These are phyloP conservation scores for Emydomyces testavorans DNA, from an alignment of 2,329 filamentous ascomycete species.

Conservation along the genomic window DNA sequence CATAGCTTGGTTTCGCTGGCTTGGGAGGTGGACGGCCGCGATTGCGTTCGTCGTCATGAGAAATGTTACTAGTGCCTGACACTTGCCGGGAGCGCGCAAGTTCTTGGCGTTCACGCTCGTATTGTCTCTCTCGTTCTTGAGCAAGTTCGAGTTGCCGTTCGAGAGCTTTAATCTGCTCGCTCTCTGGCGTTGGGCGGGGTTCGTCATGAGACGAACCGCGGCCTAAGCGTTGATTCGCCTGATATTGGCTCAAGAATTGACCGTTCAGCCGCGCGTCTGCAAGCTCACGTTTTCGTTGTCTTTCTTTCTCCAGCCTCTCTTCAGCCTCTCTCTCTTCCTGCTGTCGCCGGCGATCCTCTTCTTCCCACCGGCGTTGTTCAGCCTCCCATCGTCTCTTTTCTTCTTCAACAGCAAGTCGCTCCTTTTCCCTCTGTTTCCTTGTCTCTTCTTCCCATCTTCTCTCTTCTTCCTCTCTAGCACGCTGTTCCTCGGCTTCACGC, in stretches of 20 bases:
- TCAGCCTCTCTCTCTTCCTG: conserved; percentile 64
- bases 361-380: conserved; percentile 57
- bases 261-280: conserved; percentile 63
- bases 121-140: conserved; percentile 54
- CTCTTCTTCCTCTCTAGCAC: conserved; percentile 36
- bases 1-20: conserved; percentile 36
- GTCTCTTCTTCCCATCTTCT: conserved; percentile 40
- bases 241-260: conserved; percentile 79
- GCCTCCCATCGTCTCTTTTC: conserved; percentile 40
- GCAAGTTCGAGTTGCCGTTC: conserved; percentile 61
- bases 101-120: conserved; percentile 50
- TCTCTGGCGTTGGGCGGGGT: conserved; percentile 43
- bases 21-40: conserved; percentile 25
- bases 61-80: conserved; percentile 6
- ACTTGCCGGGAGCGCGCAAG: conserved; percentile 25
- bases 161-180: conserved; percentile 62
- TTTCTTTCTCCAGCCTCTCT: conserved; percentile 54
- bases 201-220: conserved; percentile 30
- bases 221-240: conserved; percentile 50
- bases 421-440: conserved; percentile 40
- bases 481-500: conserved; percentile 42
- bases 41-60: conserved; percentile 15
- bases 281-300: conserved; percentile 47
- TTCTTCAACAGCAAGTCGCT: conserved; percentile 35
- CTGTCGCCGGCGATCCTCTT: conserved; percentile 60